These are phyloP conservation scores for Phalaenopsis equestris DNA, from an alignment of 106 monocot species.

Conservation along the genomic window DNA sequence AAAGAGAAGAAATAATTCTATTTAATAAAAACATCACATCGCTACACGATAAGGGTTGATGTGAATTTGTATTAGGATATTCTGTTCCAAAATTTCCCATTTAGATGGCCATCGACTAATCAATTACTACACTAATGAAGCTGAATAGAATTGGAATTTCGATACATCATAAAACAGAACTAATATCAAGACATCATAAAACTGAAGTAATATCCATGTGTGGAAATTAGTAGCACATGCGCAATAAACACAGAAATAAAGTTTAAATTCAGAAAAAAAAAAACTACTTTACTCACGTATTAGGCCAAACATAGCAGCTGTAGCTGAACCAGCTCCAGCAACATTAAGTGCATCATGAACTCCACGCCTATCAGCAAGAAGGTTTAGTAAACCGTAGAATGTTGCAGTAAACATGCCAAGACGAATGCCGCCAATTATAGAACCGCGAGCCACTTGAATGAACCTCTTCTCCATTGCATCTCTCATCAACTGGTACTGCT, in stretches of 20 bases:
- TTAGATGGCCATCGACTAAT: neutral
- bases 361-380: constrained; percentile 68
- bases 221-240: neutral
- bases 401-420: constrained; percentile 90
- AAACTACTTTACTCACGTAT: constrained; percentile 81
- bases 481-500: constrained; percentile 94
- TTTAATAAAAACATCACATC: too few relatives aligned
- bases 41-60: too few relatives aligned
- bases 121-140: neutral
- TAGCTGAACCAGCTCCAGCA: constrained; percentile 89
- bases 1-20: too few relatives aligned
- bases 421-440: constrained; percentile 84
- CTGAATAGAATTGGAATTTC: neutral
- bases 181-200: neutral
- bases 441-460: constrained; percentile 66
- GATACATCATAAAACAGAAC: neutral
- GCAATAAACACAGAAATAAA: neutral
- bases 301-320: constrained; percentile 87
- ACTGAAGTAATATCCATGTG: neutral
- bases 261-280: neutral
- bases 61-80: too few relatives aligned
- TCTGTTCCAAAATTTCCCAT: neutral
- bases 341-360: constrained; percentile 91
- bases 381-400: constrained; percentile 76
- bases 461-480: constrained; percentile 99